Base-by-base conservation (phyloP, 2,329 filamentous ascomycete genomes). In the Dothideomycetes sp. region DNA sequence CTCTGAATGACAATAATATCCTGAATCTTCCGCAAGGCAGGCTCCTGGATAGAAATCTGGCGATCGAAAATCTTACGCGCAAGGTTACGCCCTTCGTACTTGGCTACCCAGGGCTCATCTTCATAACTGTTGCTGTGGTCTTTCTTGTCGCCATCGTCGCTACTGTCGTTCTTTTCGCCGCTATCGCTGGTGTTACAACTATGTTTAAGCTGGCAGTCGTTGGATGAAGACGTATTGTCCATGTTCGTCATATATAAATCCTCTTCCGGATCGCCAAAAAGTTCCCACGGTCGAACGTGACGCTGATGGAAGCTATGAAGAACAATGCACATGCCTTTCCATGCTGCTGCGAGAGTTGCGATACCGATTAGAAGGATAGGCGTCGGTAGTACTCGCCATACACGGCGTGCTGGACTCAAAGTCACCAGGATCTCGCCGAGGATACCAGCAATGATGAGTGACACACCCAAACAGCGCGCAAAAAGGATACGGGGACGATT, bases 271-370 rank as follows among this genome's bases (percentile, higher is more conserved):
- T 73, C 68, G 2, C 61, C 59, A 58, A 82, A 82, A 3, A 83
- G 64, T 61, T 83, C 79, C 80, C 80, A 83, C 2, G 84, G 84
- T 18, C 81, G 74, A 31, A 88, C 63, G 52, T 89, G 83, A 13
- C 82, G 76, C 55, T 83, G 80, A 52, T 86, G 82, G 68, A 85
- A 69, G 33, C 82, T 80, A 57, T 88, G 83, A 5, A 76, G 62
- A 24, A 76, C 80, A 5, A 89, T 75, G 53, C 84, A 89, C 80
- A 88, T 85, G 49, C 84, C 84, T 62, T 85, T 86, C 63, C 69
- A 74, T 0, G 78, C 82, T 1, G 82, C 81, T 28, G 84, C 74
- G 31, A 86, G 65, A 1, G 81, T 85, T 5, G 80, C 70, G 47
- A 84, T 76, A 22, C 84, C 84, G 9, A 84, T 59, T 31, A 84